These are phyloP conservation scores for Diplotaxis tenuifolia DNA, from an alignment of 345 rosid species.

Conservation along the genomic window DNA sequence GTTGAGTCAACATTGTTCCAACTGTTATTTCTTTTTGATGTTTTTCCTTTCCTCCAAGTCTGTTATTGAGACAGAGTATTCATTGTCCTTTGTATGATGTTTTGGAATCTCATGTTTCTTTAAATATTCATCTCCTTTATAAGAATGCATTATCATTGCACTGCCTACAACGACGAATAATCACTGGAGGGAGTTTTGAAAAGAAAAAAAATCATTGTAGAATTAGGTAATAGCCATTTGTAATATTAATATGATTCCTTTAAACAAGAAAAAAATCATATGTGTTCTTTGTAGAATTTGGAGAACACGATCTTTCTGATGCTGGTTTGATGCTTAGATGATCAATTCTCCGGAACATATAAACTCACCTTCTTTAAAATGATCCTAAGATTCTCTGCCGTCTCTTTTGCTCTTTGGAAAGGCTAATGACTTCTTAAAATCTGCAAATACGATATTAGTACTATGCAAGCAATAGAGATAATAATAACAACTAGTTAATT, in stretches of 20 bases:
- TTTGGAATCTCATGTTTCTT: background rate
- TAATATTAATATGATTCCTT: background rate
- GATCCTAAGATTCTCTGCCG: background rate
- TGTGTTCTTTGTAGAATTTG: background rate
- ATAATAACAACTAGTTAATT: background rate
- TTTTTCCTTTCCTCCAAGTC: background rate
- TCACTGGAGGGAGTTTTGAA: background rate
- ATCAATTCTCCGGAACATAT: background rate
- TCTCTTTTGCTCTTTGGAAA: background rate
- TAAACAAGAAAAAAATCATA: background rate
- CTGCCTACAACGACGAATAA: background rate
- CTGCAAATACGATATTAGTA: background rate
- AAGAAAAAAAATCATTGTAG: slow-evolving; percentile 22
- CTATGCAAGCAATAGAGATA: background rate
- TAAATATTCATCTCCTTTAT: background rate
- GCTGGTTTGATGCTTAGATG: background rate
- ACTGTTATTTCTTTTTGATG: background rate
- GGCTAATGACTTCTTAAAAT: background rate
- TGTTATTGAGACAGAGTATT: slow-evolving; percentile 18
- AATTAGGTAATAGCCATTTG: background rate
- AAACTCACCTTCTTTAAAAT: background rate
- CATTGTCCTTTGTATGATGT: slow-evolving; percentile 1
- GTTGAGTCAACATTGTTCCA: background rate
- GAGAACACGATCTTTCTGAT: slow-evolving; percentile 5
- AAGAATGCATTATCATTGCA: background rate